These are phyloP conservation scores for Penicillium samsonianum DNA, from an alignment of 495 filamentous ascomycete genomes.

Conservation along the genomic window DNA sequence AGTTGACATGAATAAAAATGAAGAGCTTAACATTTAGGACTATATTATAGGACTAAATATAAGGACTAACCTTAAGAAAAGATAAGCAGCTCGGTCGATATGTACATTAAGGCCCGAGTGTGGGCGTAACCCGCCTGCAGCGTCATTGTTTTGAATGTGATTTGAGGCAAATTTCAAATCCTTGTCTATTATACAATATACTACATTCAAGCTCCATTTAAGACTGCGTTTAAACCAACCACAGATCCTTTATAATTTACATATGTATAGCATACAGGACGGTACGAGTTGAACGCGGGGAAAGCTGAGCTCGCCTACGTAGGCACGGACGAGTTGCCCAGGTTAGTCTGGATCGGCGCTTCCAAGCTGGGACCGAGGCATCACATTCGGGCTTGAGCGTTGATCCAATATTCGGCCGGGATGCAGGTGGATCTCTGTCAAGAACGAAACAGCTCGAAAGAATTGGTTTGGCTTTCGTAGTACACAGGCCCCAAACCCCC, in stretches of 20 bases:
- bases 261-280: not conserved
- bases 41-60: not conserved
- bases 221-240: not conserved
- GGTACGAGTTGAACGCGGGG: not conserved
- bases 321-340: too few relatives aligned
- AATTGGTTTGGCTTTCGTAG: not conserved
- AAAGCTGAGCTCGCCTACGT: not conserved
- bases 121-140: not conserved
- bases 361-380: constrained; percentile 10
- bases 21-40: not conserved
- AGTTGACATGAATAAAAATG: not conserved
- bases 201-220: not conserved
- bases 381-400: constrained; percentile 10
- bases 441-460: not conserved
- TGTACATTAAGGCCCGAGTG: not conserved
- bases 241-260: not conserved
- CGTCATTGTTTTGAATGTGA: not conserved
- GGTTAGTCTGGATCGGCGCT: not conserved
- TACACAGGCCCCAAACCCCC: not conserved
- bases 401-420: not conserved
- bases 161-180: not conserved
- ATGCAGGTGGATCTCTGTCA: not conserved
- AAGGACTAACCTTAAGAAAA: not conserved
- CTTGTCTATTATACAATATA: not conserved
- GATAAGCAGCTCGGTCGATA: constrained; percentile 2